These are phyloP conservation scores for Verbascum thapsus DNA, from an alignment of 257 asterid species.

Conservation along the genomic window DNA sequence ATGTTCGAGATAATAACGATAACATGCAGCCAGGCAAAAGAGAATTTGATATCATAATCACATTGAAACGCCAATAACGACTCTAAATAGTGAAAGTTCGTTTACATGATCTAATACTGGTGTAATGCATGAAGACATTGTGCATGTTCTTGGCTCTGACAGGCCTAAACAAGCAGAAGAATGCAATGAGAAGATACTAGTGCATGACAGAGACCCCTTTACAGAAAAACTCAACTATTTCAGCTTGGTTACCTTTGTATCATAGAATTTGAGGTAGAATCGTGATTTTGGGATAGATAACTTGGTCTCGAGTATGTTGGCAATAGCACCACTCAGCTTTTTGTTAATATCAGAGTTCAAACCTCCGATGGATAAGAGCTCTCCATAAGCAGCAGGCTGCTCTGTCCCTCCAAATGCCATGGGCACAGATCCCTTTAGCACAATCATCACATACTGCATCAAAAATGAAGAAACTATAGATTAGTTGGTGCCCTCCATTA, in stretches of 20 bases:
- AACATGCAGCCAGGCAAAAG: slow-evolving; percentile 15
- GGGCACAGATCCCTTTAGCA: slow-evolving; percentile 93
- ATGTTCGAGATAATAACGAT: neutral
- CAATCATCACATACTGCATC: slow-evolving; percentile 90
- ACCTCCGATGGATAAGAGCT: slow-evolving; percentile 87
- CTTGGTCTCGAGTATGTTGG: slow-evolving; percentile 75
- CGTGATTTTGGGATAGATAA: slow-evolving; percentile 75
- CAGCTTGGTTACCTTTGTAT: slow-evolving; percentile 62
- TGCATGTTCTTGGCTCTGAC: slow-evolving; percentile 81
- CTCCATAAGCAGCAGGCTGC: slow-evolving; percentile 89
- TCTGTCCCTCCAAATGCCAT: slow-evolving; percentile 93
- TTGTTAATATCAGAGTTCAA: slow-evolving; percentile 76
- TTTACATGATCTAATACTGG: slow-evolving; percentile 71
- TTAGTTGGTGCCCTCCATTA: slow-evolving; percentile 14
- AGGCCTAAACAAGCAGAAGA: slow-evolving; percentile 80
- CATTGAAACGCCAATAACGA: slow-evolving; percentile 25
- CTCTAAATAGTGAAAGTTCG: slow-evolving; percentile 45
- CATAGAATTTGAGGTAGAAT: slow-evolving; percentile 91
- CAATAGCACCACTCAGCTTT: slow-evolving; percentile 86
- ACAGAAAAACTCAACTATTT: slow-evolving; percentile 16
- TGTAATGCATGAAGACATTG: slow-evolving; percentile 93
- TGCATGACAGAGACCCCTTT: slow-evolving; percentile 22
- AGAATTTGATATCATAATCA: neutral
- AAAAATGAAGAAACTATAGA: neutral
- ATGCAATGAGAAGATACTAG: slow-evolving; percentile 61